These are phyloP conservation scores for Penicillium malachiteum DNA, from an alignment of 495 filamentous ascomycete genomes.

Conservation along the genomic window DNA sequence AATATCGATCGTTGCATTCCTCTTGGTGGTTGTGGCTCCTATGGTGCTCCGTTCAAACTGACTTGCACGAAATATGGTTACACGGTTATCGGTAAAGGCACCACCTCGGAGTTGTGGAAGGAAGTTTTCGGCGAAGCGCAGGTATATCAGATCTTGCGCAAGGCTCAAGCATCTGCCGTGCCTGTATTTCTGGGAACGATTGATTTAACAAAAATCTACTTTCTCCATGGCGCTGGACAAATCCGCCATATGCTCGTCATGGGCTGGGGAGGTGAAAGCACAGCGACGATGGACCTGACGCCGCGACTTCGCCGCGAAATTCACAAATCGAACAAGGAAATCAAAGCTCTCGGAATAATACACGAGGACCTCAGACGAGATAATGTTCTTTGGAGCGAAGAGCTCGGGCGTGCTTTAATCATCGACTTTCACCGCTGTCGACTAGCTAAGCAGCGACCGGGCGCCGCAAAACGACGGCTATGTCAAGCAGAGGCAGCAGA, in stretches of 20 bases:
- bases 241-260: conserved; percentile 51
- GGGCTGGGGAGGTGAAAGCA: conserved; percentile 41
- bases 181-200: conserved; percentile 47
- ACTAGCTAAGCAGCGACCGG: conserved; percentile 3
- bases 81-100: conserved; percentile 50
- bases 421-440: conserved; percentile 35
- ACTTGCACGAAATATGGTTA: conserved; percentile 41
- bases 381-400: conserved; percentile 33
- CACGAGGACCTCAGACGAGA: conserved; percentile 24
- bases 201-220: conserved; percentile 37
- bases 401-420: conserved; percentile 28
- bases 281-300: conserved; percentile 12
- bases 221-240: conserved; percentile 36
- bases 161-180: conserved; percentile 40
- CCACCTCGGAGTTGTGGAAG: conserved; percentile 28
- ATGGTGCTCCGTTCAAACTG: conserved; percentile 41
- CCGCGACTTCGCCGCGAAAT: conserved; percentile 9
- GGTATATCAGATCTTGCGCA: conserved; percentile 39
- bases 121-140: conserved; percentile 41
- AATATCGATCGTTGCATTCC: conserved; percentile 28
- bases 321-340: conserved; percentile 16
- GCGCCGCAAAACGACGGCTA: conserved; percentile 14
- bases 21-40: conserved; percentile 20
- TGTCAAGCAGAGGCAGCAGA: conserved; percentile 7
- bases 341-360: conserved; percentile 19